These are phyloP conservation scores for Spergularia bocconei DNA, from an alignment of 148 eudicot genomes.

Conservation along the genomic window DNA sequence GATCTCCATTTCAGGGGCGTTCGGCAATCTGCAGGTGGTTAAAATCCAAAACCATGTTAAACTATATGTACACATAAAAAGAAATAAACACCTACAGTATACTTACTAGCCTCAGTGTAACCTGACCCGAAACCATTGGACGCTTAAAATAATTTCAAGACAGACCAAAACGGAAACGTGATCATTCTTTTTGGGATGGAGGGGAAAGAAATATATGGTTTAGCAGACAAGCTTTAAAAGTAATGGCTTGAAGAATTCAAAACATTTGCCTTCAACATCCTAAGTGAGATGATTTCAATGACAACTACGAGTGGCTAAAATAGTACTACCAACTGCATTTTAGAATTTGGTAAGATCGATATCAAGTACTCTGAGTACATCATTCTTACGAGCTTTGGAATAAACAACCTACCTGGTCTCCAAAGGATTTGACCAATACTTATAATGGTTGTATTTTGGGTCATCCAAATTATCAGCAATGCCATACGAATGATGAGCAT, in stretches of 20 bases:
- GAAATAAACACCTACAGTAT: too few relatives aligned
- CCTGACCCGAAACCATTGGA: too few relatives aligned
- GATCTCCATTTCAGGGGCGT: slow-evolving; percentile 85
- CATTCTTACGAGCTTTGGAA: background rate
- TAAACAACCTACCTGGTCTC: slow-evolving; percentile 60
- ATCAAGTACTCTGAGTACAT: background rate
- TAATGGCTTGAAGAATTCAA: too few relatives aligned
- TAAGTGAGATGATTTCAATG: too few relatives aligned
- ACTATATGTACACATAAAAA: background rate
- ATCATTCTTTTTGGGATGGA: too few relatives aligned
- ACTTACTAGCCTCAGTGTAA: too few relatives aligned
- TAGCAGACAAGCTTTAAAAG: too few relatives aligned
- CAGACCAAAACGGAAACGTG: too few relatives aligned
- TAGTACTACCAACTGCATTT: background rate
- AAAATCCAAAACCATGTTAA: background rate
- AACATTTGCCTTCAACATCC: too few relatives aligned
- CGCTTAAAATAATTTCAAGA: too few relatives aligned
- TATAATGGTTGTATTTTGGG: slow-evolving; percentile 61
- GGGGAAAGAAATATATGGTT: too few relatives aligned
- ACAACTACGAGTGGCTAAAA: too few relatives aligned
- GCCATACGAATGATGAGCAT: slow-evolving; percentile 82
- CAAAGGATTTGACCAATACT: slow-evolving; percentile 88
- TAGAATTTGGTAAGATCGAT: background rate
- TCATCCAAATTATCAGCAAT: slow-evolving; percentile 89
- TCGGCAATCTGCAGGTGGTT: slow-evolving; percentile 54